Evolutionary conservation across 176 grass and related monocot genomes (phyloP).

Genomic region (Avena insularis): DNA sequence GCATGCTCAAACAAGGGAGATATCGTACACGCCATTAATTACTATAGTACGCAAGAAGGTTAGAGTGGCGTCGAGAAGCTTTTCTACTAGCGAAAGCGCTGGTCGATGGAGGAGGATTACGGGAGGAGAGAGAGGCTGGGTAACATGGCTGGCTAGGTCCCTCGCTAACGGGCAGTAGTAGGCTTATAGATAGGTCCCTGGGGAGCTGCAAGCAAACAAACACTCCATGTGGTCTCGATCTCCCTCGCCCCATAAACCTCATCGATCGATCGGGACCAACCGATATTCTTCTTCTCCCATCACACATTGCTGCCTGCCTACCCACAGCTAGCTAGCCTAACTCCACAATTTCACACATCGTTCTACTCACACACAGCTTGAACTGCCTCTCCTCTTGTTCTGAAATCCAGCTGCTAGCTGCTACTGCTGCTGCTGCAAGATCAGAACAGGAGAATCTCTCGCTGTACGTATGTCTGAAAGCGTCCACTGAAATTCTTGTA

Average conservation of each 20-base stretch:
- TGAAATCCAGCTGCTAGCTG: not conserved
- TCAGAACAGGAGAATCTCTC: not conserved
- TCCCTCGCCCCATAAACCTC: constrained; percentile 36
- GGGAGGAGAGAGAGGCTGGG: not conserved
- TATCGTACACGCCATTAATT: too few relatives aligned
- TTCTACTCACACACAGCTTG: too few relatives aligned
- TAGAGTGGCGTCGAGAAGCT: not conserved
- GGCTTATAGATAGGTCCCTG: constrained; percentile 10
- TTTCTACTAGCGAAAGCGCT: not conserved
- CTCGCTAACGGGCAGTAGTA: not conserved
- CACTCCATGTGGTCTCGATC: constrained; percentile 51
- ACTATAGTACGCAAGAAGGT: not conserved
- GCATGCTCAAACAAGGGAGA: too few relatives aligned
- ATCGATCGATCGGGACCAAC: constrained; percentile 27
- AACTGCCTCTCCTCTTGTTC: not conserved
- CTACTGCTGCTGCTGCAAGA: not conserved
- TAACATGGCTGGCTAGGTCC: not conserved
- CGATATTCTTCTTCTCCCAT: not conserved
- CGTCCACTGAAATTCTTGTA: not conserved
- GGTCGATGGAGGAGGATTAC: not conserved
- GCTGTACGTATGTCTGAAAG: not conserved
- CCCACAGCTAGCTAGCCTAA: constrained; percentile 3
- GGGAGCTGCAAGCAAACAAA: constrained; percentile 36
- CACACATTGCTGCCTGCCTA: not conserved
- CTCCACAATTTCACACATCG: not conserved